Evolutionary conservation across 2,329 filamentous ascomycete species (phyloP).

Genomic region (Aciculosporium take): DNA sequence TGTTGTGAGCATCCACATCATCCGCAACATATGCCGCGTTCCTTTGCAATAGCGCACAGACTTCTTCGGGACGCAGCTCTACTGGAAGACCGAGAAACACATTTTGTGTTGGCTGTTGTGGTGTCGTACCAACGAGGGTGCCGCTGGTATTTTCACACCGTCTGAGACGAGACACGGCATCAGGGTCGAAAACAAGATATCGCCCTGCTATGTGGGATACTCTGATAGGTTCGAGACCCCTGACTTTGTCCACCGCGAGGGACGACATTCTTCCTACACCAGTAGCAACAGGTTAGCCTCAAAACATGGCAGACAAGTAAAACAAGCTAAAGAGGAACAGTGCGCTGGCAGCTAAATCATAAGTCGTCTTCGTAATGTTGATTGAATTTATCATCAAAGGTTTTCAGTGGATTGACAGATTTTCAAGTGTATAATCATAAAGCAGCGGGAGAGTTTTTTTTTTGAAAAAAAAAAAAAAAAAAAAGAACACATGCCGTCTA

Average conservation of each 20-base stretch:
- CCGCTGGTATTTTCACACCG: conserved; percentile 73
- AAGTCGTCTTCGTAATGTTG: conserved; percentile 32
- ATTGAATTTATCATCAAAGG: conserved; percentile 29
- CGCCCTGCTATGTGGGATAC: conserved; percentile 69
- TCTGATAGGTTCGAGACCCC: conserved; percentile 39
- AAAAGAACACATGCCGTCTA: too few relatives aligned
- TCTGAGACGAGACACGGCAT: conserved; percentile 64
- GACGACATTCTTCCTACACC: not conserved
- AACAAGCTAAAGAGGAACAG: not conserved
- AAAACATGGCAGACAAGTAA: not conserved
- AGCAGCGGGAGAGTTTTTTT: not conserved
- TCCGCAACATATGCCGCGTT: conserved; percentile 68
- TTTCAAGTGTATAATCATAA: conserved; percentile 36
- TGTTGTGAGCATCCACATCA: conserved; percentile 56
- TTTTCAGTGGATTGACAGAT: conserved; percentile 49
- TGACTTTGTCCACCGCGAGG: not conserved
- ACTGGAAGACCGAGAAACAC: conserved; percentile 80
- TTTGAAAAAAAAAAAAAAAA: not conserved
- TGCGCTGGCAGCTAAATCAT: conserved; percentile 15
- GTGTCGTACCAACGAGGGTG: conserved; percentile 73
- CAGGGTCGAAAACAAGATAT: conserved; percentile 81
- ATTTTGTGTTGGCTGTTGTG: conserved; percentile 89
- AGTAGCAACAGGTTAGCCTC: not conserved
- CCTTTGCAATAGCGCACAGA: conserved; percentile 62
- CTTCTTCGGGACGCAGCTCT: conserved; percentile 85